Evolutionary conservation across 208 protist genomes (phyloP).

Genomic region (Balamuthia mandrillaris): DNA sequence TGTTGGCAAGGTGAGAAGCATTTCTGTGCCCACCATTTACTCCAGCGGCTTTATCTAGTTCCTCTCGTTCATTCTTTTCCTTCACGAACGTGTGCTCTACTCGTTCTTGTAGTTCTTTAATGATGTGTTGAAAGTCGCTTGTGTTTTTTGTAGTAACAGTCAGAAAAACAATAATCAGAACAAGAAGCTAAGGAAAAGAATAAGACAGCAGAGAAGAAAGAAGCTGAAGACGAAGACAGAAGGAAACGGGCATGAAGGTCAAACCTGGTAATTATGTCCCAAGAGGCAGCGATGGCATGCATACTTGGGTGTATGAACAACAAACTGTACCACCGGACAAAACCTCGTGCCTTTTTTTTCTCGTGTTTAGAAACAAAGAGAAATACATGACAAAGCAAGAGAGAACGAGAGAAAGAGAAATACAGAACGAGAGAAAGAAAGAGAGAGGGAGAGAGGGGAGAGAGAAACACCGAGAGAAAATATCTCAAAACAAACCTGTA

Average conservation of each 20-base stretch:
- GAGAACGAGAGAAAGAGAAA: too few relatives aligned
- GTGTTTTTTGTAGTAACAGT: neutral
- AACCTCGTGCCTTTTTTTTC: constrained; percentile 17
- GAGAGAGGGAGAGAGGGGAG: too few relatives aligned
- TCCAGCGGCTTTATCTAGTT: too few relatives aligned
- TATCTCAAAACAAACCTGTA: too few relatives aligned
- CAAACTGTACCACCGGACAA: constrained; percentile 27
- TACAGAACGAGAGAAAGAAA: too few relatives aligned
- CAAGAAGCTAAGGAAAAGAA: neutral
- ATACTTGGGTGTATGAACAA: neutral
- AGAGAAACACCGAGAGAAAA: too few relatives aligned
- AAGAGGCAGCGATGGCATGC: neutral
- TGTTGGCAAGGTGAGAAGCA: too few relatives aligned
- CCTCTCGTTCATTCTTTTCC: neutral
- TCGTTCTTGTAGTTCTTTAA: neutral
- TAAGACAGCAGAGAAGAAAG: neutral
- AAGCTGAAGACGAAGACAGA: neutral
- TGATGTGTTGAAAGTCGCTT: neutral
- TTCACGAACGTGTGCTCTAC: neutral
- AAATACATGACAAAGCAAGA: too few relatives aligned
- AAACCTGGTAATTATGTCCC: neutral
- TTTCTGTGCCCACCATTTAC: too few relatives aligned
- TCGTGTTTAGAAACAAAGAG: too few relatives aligned
- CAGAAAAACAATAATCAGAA: neutral
- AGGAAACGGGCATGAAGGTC: neutral